Percentiles rank a stretch among this genome's conserved stretches.
These are phyloP conservation scores for Verbascum thapsus DNA, from an alignment of 257 asterid genomes.

Conservation along the genomic window DNA sequence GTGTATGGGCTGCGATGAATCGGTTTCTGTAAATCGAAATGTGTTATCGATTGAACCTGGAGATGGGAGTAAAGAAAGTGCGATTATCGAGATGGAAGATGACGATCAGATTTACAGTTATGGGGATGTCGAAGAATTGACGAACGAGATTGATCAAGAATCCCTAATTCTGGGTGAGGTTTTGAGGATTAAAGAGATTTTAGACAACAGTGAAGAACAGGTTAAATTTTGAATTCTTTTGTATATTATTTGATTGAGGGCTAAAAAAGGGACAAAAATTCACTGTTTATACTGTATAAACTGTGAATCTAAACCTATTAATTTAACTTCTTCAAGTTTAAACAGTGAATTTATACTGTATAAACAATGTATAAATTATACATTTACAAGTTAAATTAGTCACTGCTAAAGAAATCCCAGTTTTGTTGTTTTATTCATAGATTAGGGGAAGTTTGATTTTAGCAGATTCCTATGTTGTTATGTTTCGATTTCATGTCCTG, in stretches of 20 bases:
- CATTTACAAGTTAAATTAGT: background rate
- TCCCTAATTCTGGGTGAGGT: constrained; percentile 65
- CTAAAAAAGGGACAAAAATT: too few species aligned
- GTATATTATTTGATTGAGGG: background rate
- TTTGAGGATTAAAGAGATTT: constrained; percentile 68
- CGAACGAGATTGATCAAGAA: constrained; percentile 83
- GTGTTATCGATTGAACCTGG: constrained; percentile 48
- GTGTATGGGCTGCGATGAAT: constrained; percentile 72
- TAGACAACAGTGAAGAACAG: constrained; percentile 65
- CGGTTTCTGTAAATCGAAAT: too few species aligned
- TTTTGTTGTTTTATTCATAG: constrained; percentile 8
- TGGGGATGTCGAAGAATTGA: constrained; percentile 89
- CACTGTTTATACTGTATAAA: too few species aligned
- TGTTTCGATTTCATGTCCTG: background rate
- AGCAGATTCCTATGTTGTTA: constrained; percentile 21
- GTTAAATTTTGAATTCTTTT: constrained; percentile 30
- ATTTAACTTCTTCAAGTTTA: too few species aligned
- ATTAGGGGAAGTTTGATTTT: constrained; percentile 17
- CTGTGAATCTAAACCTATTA: too few species aligned
- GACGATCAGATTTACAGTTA: constrained; percentile 53
- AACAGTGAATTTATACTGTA: too few species aligned
- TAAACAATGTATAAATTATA: too few species aligned
- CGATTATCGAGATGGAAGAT: constrained; percentile 53
- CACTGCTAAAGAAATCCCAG: too few species aligned
- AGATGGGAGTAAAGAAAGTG: constrained; percentile 60